Evolutionary conservation across 148 eudicot genomes (phyloP).

Genomic region (Amaranthus cruentus): DNA sequence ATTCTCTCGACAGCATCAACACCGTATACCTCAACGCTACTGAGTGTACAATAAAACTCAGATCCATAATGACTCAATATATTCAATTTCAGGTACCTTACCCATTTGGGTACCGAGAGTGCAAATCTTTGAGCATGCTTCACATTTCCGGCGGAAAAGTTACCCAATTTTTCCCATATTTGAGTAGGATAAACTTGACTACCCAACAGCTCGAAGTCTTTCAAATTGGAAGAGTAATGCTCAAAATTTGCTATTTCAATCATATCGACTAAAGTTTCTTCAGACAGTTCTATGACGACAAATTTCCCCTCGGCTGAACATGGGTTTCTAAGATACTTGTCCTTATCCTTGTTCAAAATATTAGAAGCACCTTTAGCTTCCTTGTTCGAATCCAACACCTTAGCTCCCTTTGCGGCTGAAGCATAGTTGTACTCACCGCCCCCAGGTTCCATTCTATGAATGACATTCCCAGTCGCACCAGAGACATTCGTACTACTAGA

Average conservation of each 20-base stretch:
- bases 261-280: conserved; percentile 87
- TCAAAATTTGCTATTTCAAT: conserved; percentile 87
- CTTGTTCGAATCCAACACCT: conserved; percentile 80
- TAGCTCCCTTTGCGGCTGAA: conserved; percentile 91
- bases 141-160: conserved; percentile 79
- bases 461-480: conserved; percentile 59
- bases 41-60: conserved; percentile 89
- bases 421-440: conserved; percentile 93
- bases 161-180: conserved; percentile 74
- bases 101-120: conserved; percentile 90
- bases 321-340: conserved; percentile 91
- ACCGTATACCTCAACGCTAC: conserved; percentile 88
- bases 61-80: conserved; percentile 81
- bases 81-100: conserved; percentile 73
- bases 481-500: conserved; percentile 40
- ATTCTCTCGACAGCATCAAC: conserved; percentile 95
- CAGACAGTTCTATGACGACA: conserved; percentile 88
- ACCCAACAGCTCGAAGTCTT: conserved; percentile 80
- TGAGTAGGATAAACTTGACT: conserved; percentile 82
- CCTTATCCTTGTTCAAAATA: conserved; percentile 80
- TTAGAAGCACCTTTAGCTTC: conserved; percentile 91
- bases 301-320: conserved; percentile 92
- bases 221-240: conserved; percentile 84
- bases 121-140: conserved; percentile 79
- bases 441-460: conserved; percentile 87